phyloP scores from a whole-genome alignment of 352 stramenopile species.

The Vaucheria bursata region DNA sequence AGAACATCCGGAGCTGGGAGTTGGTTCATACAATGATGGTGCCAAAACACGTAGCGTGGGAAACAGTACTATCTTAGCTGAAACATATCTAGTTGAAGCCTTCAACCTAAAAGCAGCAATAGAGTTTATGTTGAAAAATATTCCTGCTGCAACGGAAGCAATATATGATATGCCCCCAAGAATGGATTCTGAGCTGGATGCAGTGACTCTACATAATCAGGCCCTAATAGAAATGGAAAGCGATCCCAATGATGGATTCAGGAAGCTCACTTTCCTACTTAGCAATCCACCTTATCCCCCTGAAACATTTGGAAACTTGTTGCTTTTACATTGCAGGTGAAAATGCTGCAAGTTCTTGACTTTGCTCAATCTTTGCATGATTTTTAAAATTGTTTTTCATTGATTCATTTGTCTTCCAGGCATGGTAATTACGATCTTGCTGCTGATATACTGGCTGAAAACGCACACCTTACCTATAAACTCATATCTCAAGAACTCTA shows the following conservation, averaged over 20 bases:
- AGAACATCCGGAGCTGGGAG: slow-evolving; percentile 80
- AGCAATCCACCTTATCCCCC: slow-evolving; percentile 82
- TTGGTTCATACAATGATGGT: slow-evolving; percentile 66
- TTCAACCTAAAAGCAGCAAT: slow-evolving; percentile 92
- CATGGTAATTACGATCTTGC: slow-evolving; percentile 87
- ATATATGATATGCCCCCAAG: slow-evolving; percentile 78
- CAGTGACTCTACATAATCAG: slow-evolving; percentile 73
- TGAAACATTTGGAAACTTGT: slow-evolving; percentile 87
- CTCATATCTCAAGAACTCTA: slow-evolving; percentile 83
- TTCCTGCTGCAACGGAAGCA: slow-evolving; percentile 64
- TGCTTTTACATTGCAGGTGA: slow-evolving; percentile 84
- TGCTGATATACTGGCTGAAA: slow-evolving; percentile 86
- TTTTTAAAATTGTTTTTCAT: too few species aligned
- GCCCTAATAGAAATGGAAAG: slow-evolving; percentile 86
- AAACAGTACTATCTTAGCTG: slow-evolving; percentile 74
- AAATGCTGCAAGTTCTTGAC: too few species aligned
- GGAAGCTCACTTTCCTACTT: slow-evolving; percentile 90
- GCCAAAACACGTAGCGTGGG: slow-evolving; percentile 61
- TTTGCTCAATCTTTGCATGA: too few species aligned
- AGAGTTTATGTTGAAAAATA: slow-evolving; percentile 85
- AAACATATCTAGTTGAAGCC: slow-evolving; percentile 81
- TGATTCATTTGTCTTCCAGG: too few species aligned
- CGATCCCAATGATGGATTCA: slow-evolving; percentile 79
- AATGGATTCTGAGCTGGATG: slow-evolving; percentile 81
- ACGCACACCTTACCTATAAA: slow-evolving; percentile 81